Base-by-base conservation (phyloP, 495 filamentous ascomycete genomes). In the Immersiella caudata region DNA sequence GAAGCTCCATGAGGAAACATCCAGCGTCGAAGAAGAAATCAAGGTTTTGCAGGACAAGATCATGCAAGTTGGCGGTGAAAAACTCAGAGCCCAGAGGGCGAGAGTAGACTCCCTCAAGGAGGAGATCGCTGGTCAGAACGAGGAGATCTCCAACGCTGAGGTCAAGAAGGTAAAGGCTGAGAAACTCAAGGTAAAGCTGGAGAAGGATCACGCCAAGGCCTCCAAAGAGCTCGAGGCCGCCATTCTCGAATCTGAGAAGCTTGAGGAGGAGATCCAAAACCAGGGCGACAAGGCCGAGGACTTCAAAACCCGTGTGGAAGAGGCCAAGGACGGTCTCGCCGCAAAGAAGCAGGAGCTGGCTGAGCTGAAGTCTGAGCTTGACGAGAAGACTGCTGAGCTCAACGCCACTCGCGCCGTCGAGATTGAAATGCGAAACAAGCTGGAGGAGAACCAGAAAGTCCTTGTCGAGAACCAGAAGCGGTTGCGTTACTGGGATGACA, bases 351-450 rank as follows among this genome's bases (percentile, higher is more conserved):
- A 88, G 68, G 91, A 94, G 72, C 84, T 99, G 6, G 85, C 87
- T 56, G 80, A 86, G 35, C 71, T 97, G 57, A 99, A 98, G 79
- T 78, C 84, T 3, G 92, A 97, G 71, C 82, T 98, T 12, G 94
- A 98, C 68, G 88, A 90, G 68, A 94, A 92, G 82, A 90, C 89
- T 18, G 85, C 89, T 3, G 93, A 96, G 68, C 82, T 98, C 50
- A 98, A 98, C 74, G 91, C 91, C 74, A 96, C 89, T 2, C 88
- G 95, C 0, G 94, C 92, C 3, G 84, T 90, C 18, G 96, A 98
- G 79, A 97, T 99, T 67, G 95, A 98, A 77, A 97, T 97, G 93
- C 92, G 93, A 60, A 97, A 97, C 77, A 95, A 96, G 77, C 87
- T 98, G 20, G 93, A 98, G 73, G 94, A 98, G 75, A 94, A 93